Base-by-base conservation (phyloP, 176 grass and related monocot species). In the Zoysia japonica region DNA sequence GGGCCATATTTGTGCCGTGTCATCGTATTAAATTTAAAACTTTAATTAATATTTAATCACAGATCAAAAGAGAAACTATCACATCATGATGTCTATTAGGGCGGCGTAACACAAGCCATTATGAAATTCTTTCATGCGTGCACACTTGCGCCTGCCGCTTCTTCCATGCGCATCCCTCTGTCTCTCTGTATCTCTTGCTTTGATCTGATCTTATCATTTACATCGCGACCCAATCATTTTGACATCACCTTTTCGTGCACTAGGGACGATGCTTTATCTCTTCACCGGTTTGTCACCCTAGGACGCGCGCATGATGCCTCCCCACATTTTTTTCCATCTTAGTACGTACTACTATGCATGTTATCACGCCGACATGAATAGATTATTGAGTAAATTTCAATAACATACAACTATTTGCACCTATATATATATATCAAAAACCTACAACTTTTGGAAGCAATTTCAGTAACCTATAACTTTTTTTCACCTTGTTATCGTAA, bases 11-110 rank as follows among this genome's bases (percentile, higher is more conserved):
- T 47, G 43, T 67, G 37, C 36, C 62, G 76, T 78, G 76, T 44
- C 48, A 78, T 47, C 28, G 19, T 41, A 44, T 2, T 39, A 11
- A 38, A 9, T 47, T 61, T 68, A 46, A 28, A 16, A 28, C 28
- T 28, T 28, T 28, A 74, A 10, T 17, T 1, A 63, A n/a, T 19
- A 64, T 19, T 19, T 57, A 77, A 61, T 50, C 61, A 40, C 44
- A 53, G 61, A 81, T 85, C 36, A 78, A 72, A 85, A 85, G 68
- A 85, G 68, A 65, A 81, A 87, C 64, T 64, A 59, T 67, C 78
- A 84, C 77, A 87, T 87, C 81, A 79, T 87, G 72, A 68, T 84
- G 87, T 92, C 75, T 61, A 66, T 89, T 87, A 87, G 81, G 53
- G 76, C 66, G 15, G 72, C 76, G 69, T 78, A 68, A 66, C 65